Base-by-base conservation (phyloP, 2,329 filamentous ascomycete species). In the Phialemoniopsis sp. region DNA sequence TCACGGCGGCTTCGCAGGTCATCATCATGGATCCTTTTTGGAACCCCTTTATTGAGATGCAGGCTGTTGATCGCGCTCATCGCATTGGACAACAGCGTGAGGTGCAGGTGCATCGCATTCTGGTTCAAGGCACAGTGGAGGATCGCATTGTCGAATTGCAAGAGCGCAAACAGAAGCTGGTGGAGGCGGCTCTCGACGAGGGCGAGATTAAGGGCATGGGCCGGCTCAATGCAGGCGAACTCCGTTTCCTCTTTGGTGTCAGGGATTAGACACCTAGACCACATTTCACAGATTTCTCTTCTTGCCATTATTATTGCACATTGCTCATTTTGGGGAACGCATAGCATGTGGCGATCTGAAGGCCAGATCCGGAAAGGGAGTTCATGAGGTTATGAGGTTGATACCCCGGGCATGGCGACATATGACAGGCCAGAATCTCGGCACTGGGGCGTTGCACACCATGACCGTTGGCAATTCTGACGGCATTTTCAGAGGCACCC, bases 21-120 rank as follows among this genome's bases (percentile, higher is more conserved):
- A 88, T 96, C 59, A 86, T 95, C 47, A 80, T 95, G 55, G 89
- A 95, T 56, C 89, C 89, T 0, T 95, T 94, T 66, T 95, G 89
- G 88, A 96, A 95, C 47, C 90, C 89, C 0, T 95, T 85, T 56
- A 85, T 94, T 36, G 90, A 95, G 63, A 88, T 89, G 62, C 90
- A 96, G 63, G 90, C 90, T 4, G 83, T 95, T 37, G 90, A 95
- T 58, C 85, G 90, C 16, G 87, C 89, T 3, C 85, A 95, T 60
- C 85, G 90, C 9, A 90, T 95, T 49, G 89, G 89, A 1, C 90
- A 96, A 63, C 66, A 72, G 48, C 73, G 74, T 4, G 67, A 80
- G 8, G 90, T 95, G 5, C 74, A 80, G 40, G 84, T 96, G 2
- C 89, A 95, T 57, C 82, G 88, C 4, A 76, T 95, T 17, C 66